Evolutionary conservation across 768 basidiomycete species (phyloP).

Genomic region (Cystofilobasidium bisporidii): DNA sequence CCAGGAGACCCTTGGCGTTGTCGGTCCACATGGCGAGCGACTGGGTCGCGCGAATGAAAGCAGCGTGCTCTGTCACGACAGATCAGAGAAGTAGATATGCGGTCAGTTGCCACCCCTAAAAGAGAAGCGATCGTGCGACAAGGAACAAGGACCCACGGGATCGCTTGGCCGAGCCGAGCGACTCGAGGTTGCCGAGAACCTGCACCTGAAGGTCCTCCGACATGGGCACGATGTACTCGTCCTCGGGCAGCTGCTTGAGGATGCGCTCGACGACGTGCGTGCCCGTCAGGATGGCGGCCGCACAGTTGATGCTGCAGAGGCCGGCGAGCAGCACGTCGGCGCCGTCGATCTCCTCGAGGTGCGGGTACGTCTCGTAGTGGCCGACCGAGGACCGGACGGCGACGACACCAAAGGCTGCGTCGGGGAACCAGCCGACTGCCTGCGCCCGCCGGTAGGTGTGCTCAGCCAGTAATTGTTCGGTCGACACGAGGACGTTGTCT

Average conservation of each 20-base stretch:
- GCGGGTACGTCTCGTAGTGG: constrained; percentile 16
- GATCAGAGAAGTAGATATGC: no score
- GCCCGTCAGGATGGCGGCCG: constrained; percentile 64
- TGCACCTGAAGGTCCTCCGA: constrained; percentile 73
- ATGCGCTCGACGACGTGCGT: constrained; percentile 35
- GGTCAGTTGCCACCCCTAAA: no score
- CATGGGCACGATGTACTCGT: constrained; percentile 41
- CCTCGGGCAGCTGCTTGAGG: constrained; percentile 32
- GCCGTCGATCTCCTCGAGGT: constrained; percentile 28
- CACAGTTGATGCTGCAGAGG: constrained; percentile 62
- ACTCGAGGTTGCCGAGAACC: constrained; percentile 64
- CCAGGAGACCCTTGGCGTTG: constrained; percentile 62
- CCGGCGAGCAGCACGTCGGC: constrained; percentile 48
- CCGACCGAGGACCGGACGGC: constrained; percentile 33
- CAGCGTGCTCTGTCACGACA: constrained; percentile 65
- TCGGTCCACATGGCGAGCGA: constrained; percentile 82
- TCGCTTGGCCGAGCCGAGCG: constrained; percentile 68
- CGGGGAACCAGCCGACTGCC: constrained; percentile 4
- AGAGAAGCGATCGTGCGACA: no score
- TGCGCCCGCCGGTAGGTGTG: constrained; percentile 10
- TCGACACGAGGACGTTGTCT: not conserved
- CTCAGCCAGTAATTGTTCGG: constrained; percentile 10
- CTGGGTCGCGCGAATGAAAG: constrained; percentile 75
- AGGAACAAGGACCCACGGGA: constrained; percentile 44
- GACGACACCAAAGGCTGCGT: constrained; percentile 20